Base-by-base conservation (phyloP, 306 rosid genomes). In the Cercis canadensis region DNA sequence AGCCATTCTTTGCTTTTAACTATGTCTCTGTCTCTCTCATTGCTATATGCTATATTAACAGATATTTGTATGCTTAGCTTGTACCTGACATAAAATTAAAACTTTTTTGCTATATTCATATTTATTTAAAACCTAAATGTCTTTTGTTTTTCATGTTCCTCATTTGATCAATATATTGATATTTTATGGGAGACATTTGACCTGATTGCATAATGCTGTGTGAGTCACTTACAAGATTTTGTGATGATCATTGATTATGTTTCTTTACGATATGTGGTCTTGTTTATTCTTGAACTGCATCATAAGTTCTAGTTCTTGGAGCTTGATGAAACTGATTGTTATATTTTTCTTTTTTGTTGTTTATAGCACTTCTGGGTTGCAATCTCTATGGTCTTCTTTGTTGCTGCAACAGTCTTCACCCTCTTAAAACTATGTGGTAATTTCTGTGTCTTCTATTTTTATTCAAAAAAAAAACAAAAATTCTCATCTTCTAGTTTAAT, bases 301-400 rank as follows among this genome's bases (percentile, higher is more conserved):
- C 34, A 6, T 36, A 55, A 52, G 12, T 39, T 56, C 59, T 69
- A 56, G 58, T 54, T 57, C 24, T 59, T 49, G 65, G 46, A 64
- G 63, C 47, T 44, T 34, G 29, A 53, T 74, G 32, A 60, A 75
- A 68, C 64, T 47, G 39, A 67, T 54, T 73, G 46, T 19, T 67
- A 63, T 24, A 62, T 73, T 62, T 73, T 65, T 66, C 78, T 52
- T 37, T 66, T 62, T 58, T 76, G 40, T 62, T 81, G 32, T 78
- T 65, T 74, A 77, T 80, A 95, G 99, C 97, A 95, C 87, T 92
- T 95, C 67, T 95, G 99, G 97, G 95, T 95, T 66, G 99, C 97
- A 57, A 89, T 95, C 77, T 92, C 97, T 68, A 95, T 95, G 99
- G 89, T 91, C 78, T 92, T 95, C 96, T 95, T 95, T 74, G 79